A percentile compares a stretch with the other conserved stretches of the same genome.
Conservation (phyloP, 306 rosid genomes). For the Herpetospermum pedunculosum region DNA sequence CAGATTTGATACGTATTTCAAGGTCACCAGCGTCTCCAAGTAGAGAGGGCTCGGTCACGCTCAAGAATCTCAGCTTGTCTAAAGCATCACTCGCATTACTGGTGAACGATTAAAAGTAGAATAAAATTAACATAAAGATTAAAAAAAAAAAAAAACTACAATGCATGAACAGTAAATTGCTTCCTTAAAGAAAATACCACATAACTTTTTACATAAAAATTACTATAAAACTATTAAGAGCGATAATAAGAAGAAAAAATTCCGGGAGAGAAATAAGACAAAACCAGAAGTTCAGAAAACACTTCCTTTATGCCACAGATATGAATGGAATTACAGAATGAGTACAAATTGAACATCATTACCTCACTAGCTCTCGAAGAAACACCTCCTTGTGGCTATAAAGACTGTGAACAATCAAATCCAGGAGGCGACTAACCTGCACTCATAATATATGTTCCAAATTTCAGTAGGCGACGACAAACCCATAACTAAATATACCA, state of each 20-base stretch:
- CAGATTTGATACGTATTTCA: conserved; percentile 80
- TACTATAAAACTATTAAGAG: background rate
- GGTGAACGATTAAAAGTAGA: background rate
- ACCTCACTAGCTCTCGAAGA: conserved; percentile 92
- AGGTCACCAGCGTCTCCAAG: conserved; percentile 85
- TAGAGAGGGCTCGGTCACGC: conserved; percentile 91
- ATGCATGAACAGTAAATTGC: background rate
- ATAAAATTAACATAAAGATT: background rate
- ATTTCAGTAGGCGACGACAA: background rate
- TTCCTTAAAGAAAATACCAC: background rate
- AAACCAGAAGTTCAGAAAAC: background rate
- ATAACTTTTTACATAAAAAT: background rate
- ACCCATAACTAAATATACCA: background rate
- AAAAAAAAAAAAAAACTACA: background rate
- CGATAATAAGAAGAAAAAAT: background rate
- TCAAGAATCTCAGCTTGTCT: conserved; percentile 92
- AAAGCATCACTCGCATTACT: conserved; percentile 96
- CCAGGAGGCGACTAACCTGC: conserved; percentile 80
- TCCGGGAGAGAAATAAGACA: background rate
- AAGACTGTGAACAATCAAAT: conserved; percentile 90
- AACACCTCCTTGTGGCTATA: conserved; percentile 92
- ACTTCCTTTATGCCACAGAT: background rate
- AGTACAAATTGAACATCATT: background rate
- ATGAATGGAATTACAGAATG: background rate
- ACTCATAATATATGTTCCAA: conserved; percentile 11